A percentile compares a stretch with the other conserved stretches of the same genome.
Evolutionary conservation across 2,329 filamentous ascomycete genomes (phyloP).

Genomic region (Coniosporium tulheliwenetii): DNA sequence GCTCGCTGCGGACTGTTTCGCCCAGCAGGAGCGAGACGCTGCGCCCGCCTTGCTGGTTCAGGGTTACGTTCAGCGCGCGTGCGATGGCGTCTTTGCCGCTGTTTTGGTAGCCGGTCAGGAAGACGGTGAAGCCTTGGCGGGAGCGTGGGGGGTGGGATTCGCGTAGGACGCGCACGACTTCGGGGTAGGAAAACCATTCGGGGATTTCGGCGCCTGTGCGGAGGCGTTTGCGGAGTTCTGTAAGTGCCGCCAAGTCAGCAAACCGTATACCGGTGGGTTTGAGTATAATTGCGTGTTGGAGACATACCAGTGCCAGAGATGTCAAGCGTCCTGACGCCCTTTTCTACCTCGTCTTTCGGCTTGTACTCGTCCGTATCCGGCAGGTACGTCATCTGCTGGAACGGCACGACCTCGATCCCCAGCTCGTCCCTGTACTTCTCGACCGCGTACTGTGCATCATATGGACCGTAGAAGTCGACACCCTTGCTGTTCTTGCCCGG

Average conservation of each 20-base stretch:
- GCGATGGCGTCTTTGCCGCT: slow-evolving; percentile 94
- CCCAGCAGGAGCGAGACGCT: slow-evolving; percentile 88
- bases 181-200: slow-evolving; percentile 99
- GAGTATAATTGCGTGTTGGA: not conserved
- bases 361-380: slow-evolving; percentile 94
- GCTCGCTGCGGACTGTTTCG: slow-evolving; percentile 85
- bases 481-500: slow-evolving; percentile 97
- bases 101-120: slow-evolving; percentile 95
- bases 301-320: slow-evolving; percentile 32
- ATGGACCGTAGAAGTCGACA: slow-evolving; percentile 93
- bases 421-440: slow-evolving; percentile 95
- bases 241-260: slow-evolving; percentile 44
- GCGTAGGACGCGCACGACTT: slow-evolving; percentile 90
- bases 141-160: slow-evolving; percentile 89
- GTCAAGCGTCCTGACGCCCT: slow-evolving; percentile 59
- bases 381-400: slow-evolving; percentile 99
- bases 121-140: slow-evolving; percentile 93
- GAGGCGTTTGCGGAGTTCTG: slow-evolving; percentile 83
- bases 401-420: slow-evolving; percentile 95
- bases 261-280: slow-evolving; percentile 28
- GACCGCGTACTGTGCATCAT: slow-evolving; percentile 90
- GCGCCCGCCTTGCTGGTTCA: slow-evolving; percentile 95
- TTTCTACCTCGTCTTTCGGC: slow-evolving; percentile 76
- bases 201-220: slow-evolving; percentile 88
- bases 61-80: slow-evolving; percentile 84